Base-by-base conservation (phyloP, 2,329 filamentous ascomycete genomes). In the Grosmannia clavigera region DNA sequence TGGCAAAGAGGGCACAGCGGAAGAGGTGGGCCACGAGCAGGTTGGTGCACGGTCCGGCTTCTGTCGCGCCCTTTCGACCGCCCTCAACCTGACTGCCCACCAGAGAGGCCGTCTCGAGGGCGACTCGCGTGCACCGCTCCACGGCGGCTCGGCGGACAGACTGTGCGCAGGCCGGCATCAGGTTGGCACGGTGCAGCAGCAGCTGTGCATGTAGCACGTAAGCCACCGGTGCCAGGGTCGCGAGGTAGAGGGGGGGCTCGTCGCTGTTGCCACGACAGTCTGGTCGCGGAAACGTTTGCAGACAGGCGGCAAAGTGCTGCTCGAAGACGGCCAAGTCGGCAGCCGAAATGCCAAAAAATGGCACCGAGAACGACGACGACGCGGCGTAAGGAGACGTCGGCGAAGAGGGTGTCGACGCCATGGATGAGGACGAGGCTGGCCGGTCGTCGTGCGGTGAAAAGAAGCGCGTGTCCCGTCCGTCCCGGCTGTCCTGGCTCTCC, bases 131-230 rank as follows among this genome's bases (percentile, higher is more conserved):
- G 70, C 92, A 96, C 64, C 87, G 83, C 61, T 92, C 86, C 33
- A 96, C 75, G 1, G 94, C 91, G 7, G 83, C 81, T 3, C 79
- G 73, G 52, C 92, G 83, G 51, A 86, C 82, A 38, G 86, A 79
- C 1, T 76, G 71, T 0, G 85, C 79, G 67, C 87, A 91, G 11
- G 77, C 77, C 0, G 91, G 88, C 0, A 85, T 85, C 10, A 97
- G 78, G 68, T 97, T 96, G 67, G 95, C 91, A 51, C 94, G 84
- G 71, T 96, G 90, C 10, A 99, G 81, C 46, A 94, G 78, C 35
- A 96, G 81, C n/a, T 90, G 86, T 19, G 87, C 86, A 62, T 90
- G 88, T 62, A 96, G 86, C 10, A 97, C 81, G 67, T 90, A 86
- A 38, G 88, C 81, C 10, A 95, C 77, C 0, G 91, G 88, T 31